Evolutionary conservation across 2,329 filamentous ascomycete genomes (phyloP), one percentile per base, ranked within the genome.

Genomic region (Massarina eburnea): DNA sequence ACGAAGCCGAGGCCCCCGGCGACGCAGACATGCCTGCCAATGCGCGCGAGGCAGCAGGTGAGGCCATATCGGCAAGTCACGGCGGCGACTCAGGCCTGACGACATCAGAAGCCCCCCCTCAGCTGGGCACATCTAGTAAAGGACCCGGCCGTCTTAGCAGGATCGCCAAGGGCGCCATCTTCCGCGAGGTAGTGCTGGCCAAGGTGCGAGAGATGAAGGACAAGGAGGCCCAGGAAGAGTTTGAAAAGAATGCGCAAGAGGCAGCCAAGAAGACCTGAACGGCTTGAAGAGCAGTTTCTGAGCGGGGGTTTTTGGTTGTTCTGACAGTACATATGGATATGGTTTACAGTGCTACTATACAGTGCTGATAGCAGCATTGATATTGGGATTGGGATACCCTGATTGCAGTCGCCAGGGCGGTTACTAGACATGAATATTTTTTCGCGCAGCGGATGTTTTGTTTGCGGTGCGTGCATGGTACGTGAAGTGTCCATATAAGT

Each of bases 201-300:
- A 97, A 96, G 76, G 90, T 96, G 36, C 83, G 87, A 49, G 91
- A 96, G 72, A 88, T 89, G 81, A 95, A 95, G 78, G 86, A 90
- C 58, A 82, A 91, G 61, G 87, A 95, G 66, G 85, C 91, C 66
- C 82, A 81, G 24, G 78, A 87, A 58, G 84, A 86, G 68, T 72
- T 81, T 68, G 88, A 73, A 76, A 83, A 71, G 76, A 85, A 75
- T 46, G 76, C 76, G 6, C 68, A 73, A 17, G 60, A 67, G 44
- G 46, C 53, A 21, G 48, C 53, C 27, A 64, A 61, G 52, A 66
- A 65, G 51, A 45, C 49, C 42, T 51, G 32, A 45, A 30, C 12
- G 27, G 5, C 12, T 17, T 29, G n/a, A 27, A 4, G 9, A 9
- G 15, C 32, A 41, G 21, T 17, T 29, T 12, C 29, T 5, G 9